phyloP scores from a whole-genome alignment of 2,329 filamentous ascomycete genomes.

The Truncatella angustata region DNA sequence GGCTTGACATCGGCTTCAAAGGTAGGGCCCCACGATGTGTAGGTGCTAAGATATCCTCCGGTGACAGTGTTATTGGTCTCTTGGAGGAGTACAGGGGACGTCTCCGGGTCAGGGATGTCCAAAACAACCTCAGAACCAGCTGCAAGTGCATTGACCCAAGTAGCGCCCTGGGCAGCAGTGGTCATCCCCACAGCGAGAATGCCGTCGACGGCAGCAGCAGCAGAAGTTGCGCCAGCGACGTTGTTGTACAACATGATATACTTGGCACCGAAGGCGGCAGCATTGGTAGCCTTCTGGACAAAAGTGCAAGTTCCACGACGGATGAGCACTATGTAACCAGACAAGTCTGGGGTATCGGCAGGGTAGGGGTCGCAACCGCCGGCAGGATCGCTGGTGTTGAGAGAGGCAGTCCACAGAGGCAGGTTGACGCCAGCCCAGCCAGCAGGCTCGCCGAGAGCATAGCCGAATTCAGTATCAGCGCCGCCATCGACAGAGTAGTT shows the following conservation, averaged over 20 bases:
- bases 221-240: constrained; percentile 31
- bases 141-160: constrained; percentile 42
- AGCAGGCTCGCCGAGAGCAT: constrained; percentile 37
- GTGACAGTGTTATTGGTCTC: constrained; percentile 36
- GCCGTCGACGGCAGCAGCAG: constrained; percentile 29
- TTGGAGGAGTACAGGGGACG: constrained; percentile 25
- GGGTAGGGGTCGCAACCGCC: constrained; percentile 54
- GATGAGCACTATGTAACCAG: constrained; percentile 56
- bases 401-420: constrained; percentile 48
- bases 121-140: constrained; percentile 42
- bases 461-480: constrained; percentile 37
- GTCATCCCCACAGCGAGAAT: constrained; percentile 38
- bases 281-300: constrained; percentile 50
- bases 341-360: constrained; percentile 54
- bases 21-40: constrained; percentile 60
- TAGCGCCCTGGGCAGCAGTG: constrained; percentile 36
- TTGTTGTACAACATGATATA: constrained; percentile 65
- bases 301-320: constrained; percentile 59
- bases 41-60: constrained; percentile 51
- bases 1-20: constrained; percentile 58
- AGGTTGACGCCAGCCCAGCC: constrained; percentile 45
- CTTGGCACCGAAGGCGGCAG: constrained; percentile 53
- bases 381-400: constrained; percentile 44
- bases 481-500: constrained; percentile 38
- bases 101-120: constrained; percentile 39